phyloP scores from a whole-genome alignment of 352 stramenopile genomes.

The Elongisporangium undulatum region DNA sequence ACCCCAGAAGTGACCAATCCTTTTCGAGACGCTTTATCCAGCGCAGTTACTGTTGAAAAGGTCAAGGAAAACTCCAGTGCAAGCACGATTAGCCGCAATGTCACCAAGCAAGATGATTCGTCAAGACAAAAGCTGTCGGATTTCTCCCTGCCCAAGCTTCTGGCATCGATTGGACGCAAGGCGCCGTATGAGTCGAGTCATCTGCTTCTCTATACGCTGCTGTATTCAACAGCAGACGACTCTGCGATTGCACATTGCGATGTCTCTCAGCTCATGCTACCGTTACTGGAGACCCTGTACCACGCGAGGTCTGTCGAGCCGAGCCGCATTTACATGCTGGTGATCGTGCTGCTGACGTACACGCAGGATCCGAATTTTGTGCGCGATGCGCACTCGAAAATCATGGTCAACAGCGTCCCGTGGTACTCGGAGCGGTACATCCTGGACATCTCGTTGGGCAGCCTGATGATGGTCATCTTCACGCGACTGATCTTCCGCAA shows the following conservation, averaged over 20 bases:
- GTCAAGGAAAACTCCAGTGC: slow-evolving; percentile 21
- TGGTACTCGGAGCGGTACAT: slow-evolving; percentile 84
- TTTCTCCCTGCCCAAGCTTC: slow-evolving; percentile 48
- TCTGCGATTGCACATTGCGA: slow-evolving; percentile 37
- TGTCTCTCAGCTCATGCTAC: slow-evolving; percentile 46
- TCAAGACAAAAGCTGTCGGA: slow-evolving; percentile 19
- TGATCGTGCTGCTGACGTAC: slow-evolving; percentile 65
- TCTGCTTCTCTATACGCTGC: slow-evolving; percentile 67
- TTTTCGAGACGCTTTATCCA: slow-evolving; percentile 47
- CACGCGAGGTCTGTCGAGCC: slow-evolving; percentile 56
- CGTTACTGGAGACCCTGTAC: slow-evolving; percentile 72
- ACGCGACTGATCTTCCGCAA: slow-evolving; percentile 72
- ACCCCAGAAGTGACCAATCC: slow-evolving; percentile 41
- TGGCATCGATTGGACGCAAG: slow-evolving; percentile 41
- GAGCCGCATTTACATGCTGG: slow-evolving; percentile 64
- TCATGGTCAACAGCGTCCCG: slow-evolving; percentile 50
- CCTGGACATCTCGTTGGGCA: slow-evolving; percentile 66
- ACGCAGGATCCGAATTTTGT: slow-evolving; percentile 66
- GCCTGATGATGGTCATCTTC: slow-evolving; percentile 76
- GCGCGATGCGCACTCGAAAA: slow-evolving; percentile 48
- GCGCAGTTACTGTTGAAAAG: slow-evolving; percentile 21
- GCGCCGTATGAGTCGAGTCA: slow-evolving; percentile 62
- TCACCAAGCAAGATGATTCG: slow-evolving; percentile 22
- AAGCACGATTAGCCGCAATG: neutral
- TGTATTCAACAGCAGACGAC: slow-evolving; percentile 61